A percentile compares a stretch with the other conserved stretches of the same genome.
Evolutionary conservation across 2,329 filamentous ascomycete species (phyloP).

Genomic region (Huntiella omanensis): DNA sequence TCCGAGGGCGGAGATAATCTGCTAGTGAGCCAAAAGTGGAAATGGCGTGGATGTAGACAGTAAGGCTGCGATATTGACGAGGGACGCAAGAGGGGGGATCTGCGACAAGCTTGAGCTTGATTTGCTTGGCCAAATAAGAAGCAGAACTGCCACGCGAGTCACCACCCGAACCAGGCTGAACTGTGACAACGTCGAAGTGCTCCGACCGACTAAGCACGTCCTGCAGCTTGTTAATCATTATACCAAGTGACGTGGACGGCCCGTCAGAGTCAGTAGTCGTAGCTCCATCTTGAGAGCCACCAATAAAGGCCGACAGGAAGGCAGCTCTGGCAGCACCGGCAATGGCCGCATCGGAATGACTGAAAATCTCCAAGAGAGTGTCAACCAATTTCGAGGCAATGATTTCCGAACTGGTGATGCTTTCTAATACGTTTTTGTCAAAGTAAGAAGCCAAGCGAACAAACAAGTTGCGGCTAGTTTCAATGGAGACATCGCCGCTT

Average conservation of each 20-base stretch:
- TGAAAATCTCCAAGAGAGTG: slow-evolving; percentile 65
- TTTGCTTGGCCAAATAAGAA: slow-evolving; percentile 91
- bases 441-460: slow-evolving; percentile 64
- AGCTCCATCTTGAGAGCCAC: slow-evolving; percentile 45
- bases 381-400: slow-evolving; percentile 80
- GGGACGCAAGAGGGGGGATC: slow-evolving; percentile 86
- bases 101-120: slow-evolving; percentile 71
- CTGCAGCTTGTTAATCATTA: slow-evolving; percentile 84
- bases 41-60: slow-evolving; percentile 97
- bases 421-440: slow-evolving; percentile 71
- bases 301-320: slow-evolving; percentile 89
- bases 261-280: slow-evolving; percentile 48
- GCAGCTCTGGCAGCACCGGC: slow-evolving; percentile 54
- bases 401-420: slow-evolving; percentile 87
- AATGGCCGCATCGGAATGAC: slow-evolving; percentile 43
- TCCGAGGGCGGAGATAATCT: slow-evolving; percentile 83
- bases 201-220: slow-evolving; percentile 91
- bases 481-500: slow-evolving; percentile 24
- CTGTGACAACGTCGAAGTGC: slow-evolving; percentile 93
- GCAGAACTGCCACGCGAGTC: slow-evolving; percentile 78
- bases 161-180: slow-evolving; percentile 81
- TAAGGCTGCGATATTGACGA: slow-evolving; percentile 72
- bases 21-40: slow-evolving; percentile 94
- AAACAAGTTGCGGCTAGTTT: slow-evolving; percentile 50
- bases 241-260: slow-evolving; percentile 68